phyloP scores from a whole-genome alignment of 2,329 filamentous ascomycete species.

The Verruconis gallopava region DNA sequence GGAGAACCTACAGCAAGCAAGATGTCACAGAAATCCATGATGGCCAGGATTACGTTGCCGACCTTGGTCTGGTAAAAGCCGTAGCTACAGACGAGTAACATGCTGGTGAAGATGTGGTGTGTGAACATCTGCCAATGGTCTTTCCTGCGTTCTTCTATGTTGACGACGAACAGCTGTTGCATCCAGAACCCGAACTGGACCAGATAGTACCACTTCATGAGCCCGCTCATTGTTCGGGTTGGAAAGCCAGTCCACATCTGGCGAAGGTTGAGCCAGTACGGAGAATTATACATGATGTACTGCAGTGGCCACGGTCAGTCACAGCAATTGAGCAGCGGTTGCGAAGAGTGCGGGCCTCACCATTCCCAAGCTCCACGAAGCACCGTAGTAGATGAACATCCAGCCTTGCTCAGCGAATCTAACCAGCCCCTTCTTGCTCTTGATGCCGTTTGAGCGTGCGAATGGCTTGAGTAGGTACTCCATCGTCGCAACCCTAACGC shows the following conservation, averaged over 20 bases:
- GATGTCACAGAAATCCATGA: constrained; percentile 91
- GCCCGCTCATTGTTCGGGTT: constrained; percentile 55
- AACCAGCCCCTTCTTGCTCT: constrained; percentile 60
- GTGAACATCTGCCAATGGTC: constrained; percentile 94
- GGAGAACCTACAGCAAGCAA: constrained; percentile 59
- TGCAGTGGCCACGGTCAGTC: constrained; percentile 23
- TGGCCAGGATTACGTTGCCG: constrained; percentile 73
- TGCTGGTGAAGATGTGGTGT: constrained; percentile 83
- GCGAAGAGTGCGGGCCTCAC: too few species aligned
- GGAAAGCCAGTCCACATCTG: constrained; percentile 83
- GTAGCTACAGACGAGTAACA: constrained; percentile 70
- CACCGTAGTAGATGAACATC: constrained; percentile 69
- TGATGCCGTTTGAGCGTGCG: constrained; percentile 58
- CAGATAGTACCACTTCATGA: constrained; percentile 82
- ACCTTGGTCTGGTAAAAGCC: constrained; percentile 77
- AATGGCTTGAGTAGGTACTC: constrained; percentile 76
- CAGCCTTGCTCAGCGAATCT: constrained; percentile 92
- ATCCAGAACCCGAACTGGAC: constrained; percentile 87
- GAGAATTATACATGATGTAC: constrained; percentile 69
- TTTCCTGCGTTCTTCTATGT: constrained; percentile 88
- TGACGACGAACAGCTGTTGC: constrained; percentile 85
- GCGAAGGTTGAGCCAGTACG: constrained; percentile 63
- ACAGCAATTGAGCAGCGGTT: too few species aligned
- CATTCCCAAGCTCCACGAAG: constrained; percentile 75
- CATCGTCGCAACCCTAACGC: constrained; percentile 70